These are phyloP conservation scores for Annulohypoxylon truncatum DNA, from an alignment of 2,329 filamentous ascomycete genomes.

Conservation along the genomic window DNA sequence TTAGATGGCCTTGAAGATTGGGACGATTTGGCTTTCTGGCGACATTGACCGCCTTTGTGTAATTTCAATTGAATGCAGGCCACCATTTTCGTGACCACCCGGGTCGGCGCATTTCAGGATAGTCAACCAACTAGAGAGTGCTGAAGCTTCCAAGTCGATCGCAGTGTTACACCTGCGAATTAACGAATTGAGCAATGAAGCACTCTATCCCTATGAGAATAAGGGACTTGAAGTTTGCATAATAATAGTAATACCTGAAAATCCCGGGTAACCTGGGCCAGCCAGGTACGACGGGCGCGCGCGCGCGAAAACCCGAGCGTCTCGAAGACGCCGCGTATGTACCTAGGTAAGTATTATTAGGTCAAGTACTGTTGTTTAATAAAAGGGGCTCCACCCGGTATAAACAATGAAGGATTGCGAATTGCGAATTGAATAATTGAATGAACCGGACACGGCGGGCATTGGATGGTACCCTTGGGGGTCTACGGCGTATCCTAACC, in stretches of 20 bases:
- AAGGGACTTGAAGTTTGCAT: conserved; percentile 14
- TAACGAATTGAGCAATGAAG: background rate
- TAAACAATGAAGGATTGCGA: conserved; percentile 27
- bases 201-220: background rate
- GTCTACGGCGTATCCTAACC: conserved; percentile 27
- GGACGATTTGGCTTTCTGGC: conserved; percentile 24
- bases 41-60: conserved; percentile 43
- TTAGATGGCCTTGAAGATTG: background rate
- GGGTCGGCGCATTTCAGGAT: conserved; percentile 26
- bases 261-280: background rate
- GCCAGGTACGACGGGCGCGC: conserved; percentile 24
- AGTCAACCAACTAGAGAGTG: conserved; percentile 10
- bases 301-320: conserved; percentile 25
- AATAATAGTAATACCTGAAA: background rate
- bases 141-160: conserved; percentile 12
- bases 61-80: conserved; percentile 44
- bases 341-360: background rate
- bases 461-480: conserved; percentile 30
- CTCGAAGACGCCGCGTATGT: conserved; percentile 1
- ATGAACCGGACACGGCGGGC: conserved; percentile 3
- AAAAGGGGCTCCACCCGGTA: conserved; percentile 20
- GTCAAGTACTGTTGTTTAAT: conserved; percentile 5
- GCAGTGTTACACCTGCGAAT: conserved; percentile 25
- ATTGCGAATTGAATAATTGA: conserved; percentile 20
- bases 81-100: conserved; percentile 27